Evolutionary conservation across 768 basidiomycete species (phyloP), one percentile per base, ranked within the genome.

Genomic region (Hygrocybe coccinea): DNA sequence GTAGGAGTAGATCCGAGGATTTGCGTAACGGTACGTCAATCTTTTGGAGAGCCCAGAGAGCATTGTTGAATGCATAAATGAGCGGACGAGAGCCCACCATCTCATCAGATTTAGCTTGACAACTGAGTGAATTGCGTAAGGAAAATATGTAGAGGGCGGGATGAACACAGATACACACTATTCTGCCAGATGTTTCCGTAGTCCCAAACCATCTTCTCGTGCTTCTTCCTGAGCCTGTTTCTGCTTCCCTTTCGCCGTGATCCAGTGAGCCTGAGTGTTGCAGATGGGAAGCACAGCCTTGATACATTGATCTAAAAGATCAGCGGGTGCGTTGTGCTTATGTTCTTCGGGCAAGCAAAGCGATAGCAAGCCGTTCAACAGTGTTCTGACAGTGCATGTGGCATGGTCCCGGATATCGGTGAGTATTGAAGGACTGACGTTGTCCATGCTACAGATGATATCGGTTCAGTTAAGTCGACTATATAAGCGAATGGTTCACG

Each of bases 321-420:
- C 49, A 17, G 22, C 14, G 49, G 49, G 33, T 29, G 22, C 15
- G 22, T 2, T 29, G 15, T 14, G 24, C 24, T 34, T 50, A 29
- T 50, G 24, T 15, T 29, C 49, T 33, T 50, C 33, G 14, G 22
- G 22, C 24, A 50, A 50, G 35, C 49, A 50, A 35, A n/a, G 49
- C 15, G 33, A 35, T 29, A 50, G 49, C 24, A 50, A 50, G 33
- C 24, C 33, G 15, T 29, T 50, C 49, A 50, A 25, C 24, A 50
- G n/a, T 17, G 15, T 25, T 50, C 33, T n/a, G 49, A 50, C 33
- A n/a, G 24, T 50, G 33, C 49, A 50, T 33, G 49, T 50, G 49
- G 24, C 49, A 50, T 36, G 49, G 9, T 29, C 21, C 33, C 33
- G 24, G 33, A 50, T 50, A 35, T 50, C 49, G 33, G 49, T 24